Evolutionary conservation across 108 stramenopile genomes (phyloP).

Genomic region (Fragilariopsis cylindrus): DNA sequence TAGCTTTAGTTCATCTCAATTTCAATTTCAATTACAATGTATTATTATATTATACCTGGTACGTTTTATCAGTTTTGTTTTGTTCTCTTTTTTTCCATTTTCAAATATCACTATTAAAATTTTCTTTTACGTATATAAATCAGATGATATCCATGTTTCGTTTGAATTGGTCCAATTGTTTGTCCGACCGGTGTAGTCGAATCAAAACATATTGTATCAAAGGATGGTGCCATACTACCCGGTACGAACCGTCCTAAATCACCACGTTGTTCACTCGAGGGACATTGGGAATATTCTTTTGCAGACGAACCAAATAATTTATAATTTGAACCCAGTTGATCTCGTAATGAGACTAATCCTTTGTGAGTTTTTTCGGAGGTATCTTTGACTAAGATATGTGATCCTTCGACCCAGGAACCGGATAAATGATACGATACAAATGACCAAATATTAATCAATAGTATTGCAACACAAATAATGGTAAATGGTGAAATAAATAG

Average conservation of each 20-base stretch:
- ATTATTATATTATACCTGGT: not conserved
- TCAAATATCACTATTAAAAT: slow-evolving; percentile 9
- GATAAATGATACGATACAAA: slow-evolving; percentile 1
- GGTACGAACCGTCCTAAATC: slow-evolving; percentile 53
- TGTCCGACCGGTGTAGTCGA: slow-evolving; percentile 35
- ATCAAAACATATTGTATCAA: slow-evolving; percentile 62
- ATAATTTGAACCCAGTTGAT: slow-evolving; percentile 47
- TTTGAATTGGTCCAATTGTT: slow-evolving; percentile 63
- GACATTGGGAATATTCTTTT: slow-evolving; percentile 59
- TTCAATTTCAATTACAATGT: not conserved
- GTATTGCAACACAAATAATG: not conserved
- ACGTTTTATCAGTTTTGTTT: not conserved
- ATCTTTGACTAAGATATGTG: slow-evolving; percentile 66
- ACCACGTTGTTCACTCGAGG: slow-evolving; percentile 53
- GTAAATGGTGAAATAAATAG: not conserved
- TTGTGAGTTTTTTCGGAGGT: slow-evolving; percentile 40
- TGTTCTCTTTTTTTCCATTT: not conserved
- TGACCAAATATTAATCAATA: not conserved
- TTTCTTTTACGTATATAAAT: slow-evolving; percentile 60
- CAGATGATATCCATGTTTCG: slow-evolving; percentile 74
- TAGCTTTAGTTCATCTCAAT: too few species aligned
- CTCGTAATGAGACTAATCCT: slow-evolving; percentile 40
- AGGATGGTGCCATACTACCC: slow-evolving; percentile 68
- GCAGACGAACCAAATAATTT: slow-evolving; percentile 53
- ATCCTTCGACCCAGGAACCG: slow-evolving; percentile 52